Base-by-base conservation (phyloP, 176 grass and related monocot genomes). In the Ampelocalamus luodianensis region DNA sequence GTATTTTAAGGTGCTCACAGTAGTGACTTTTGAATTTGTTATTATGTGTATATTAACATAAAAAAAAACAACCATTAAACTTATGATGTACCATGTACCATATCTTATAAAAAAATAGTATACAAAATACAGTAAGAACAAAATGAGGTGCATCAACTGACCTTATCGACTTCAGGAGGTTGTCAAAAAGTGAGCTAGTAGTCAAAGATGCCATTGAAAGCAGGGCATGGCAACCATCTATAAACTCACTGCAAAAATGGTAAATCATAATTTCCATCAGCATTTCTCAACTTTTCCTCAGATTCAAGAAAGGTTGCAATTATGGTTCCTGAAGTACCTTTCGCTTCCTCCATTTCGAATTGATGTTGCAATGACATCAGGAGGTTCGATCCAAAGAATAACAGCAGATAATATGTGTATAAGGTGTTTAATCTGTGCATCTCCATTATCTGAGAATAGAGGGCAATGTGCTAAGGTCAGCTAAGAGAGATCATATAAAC, bases 141-240 rank as follows among this genome's bases (percentile, higher is more conserved):
- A 76, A n/a, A 26, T 32, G 10, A 62, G 38, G 38, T 51, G 12
- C 3, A 79, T 72, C 68, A 71, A 78, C 86, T 78, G 55, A 98
- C 96, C 96, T 98, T 90, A 92, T 73, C 45, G 93, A 94, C 61
- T 90, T 95, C 34, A 98, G 83, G 37, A 98, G 90, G 86, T 94
- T 92, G 83, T 98, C 90, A 81, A 98, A 98, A 84, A 98, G 88
- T 72, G 66, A 54, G 37, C 80, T 83, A 79, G 71, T 94, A 78
- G 91, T 95, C 58, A 95, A 85, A 87, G 96, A 94, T 48, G 91
- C 91, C 78, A 95, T 87, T 60, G 96, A 93, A 89, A 98, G 93
- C n/a, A 98, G 88, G 32, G 77, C 88, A 81, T 98, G 93, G 70
- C 93, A 98, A 79, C 93, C 93, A 90, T 98, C 96, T 83, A 98